A percentile compares a stretch with the other conserved stretches of the same genome.
phyloP scores from a whole-genome alignment of 75 land plant genomes.

The Ceratopteris richardii region DNA sequence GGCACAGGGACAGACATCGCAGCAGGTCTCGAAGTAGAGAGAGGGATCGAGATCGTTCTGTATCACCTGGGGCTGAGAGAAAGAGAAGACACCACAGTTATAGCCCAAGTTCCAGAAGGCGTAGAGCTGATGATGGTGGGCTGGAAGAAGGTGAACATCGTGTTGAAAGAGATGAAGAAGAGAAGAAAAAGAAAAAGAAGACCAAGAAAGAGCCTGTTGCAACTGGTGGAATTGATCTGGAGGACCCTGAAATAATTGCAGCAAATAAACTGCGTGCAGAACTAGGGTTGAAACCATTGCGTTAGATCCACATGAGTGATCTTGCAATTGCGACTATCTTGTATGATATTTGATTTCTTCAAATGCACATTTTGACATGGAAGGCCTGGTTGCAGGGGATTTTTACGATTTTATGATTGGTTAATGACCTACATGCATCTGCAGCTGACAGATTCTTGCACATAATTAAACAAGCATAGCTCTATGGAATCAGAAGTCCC shows the following conservation, averaged over 20 bases:
- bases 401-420: no score
- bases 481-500: no score
- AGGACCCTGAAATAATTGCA: constrained; percentile 95
- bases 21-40: constrained; percentile 69
- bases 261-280: constrained; percentile 75
- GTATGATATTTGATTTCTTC: no score
- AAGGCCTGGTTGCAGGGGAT: no score
- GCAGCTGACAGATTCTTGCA: no score
- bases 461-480: no score
- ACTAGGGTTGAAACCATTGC: constrained; percentile 84
- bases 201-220: constrained; percentile 66
- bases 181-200: constrained; percentile 30
- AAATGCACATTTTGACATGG: no score
- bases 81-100: constrained; percentile 57
- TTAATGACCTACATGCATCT: no score
- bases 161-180: constrained; percentile 36
- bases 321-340: no score
- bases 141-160: constrained; percentile 47
- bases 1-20: constrained; percentile 40
- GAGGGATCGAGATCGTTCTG: constrained; percentile 35
- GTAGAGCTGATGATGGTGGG: constrained; percentile 22
- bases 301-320: not conserved
- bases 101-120: constrained; percentile 45
- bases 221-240: constrained; percentile 85
- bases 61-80: constrained; percentile 34